Conservation (phyloP, 2,329 filamentous ascomycete genomes). For the Purpureocillium takamizusanense region DNA sequence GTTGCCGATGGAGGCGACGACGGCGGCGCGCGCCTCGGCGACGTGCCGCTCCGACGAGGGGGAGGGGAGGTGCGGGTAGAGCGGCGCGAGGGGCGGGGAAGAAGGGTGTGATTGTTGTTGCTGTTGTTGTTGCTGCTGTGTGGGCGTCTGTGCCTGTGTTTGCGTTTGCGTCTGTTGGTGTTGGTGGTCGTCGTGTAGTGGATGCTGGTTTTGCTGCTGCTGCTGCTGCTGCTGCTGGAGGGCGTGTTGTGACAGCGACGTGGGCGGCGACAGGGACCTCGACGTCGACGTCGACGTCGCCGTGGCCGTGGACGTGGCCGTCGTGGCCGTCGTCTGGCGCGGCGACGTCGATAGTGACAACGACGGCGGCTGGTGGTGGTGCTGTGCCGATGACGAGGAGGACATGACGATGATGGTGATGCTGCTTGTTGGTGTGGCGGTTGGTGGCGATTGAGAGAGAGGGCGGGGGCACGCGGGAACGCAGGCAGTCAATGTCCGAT, state of each 20-base stretch:
- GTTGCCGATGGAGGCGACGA: constrained; percentile 58
- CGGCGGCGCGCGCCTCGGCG: constrained; percentile 46
- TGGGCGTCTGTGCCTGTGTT: too few species aligned
- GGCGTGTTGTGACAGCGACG: neutral
- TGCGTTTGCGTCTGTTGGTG: too few species aligned
- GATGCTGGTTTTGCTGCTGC: neutral
- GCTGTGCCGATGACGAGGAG: constrained; percentile 4
- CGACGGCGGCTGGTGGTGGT: neutral
- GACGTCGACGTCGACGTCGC: neutral
- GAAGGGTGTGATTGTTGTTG: too few species aligned
- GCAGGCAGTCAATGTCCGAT: too few species aligned
- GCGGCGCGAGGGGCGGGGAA: constrained; percentile 10
- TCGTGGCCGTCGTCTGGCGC: neutral
- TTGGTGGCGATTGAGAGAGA: too few species aligned
- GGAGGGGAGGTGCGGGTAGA: constrained; percentile 29
- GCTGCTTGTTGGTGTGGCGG: neutral
- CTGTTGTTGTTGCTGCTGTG: neutral
- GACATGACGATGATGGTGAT: neutral
- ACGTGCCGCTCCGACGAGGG: constrained; percentile 37
- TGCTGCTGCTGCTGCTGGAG: neutral
- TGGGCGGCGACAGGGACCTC: neutral
- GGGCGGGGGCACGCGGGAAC: too few species aligned
- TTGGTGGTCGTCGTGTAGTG: neutral
- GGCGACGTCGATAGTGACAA: neutral
- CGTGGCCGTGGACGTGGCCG: neutral